A percentile compares a stretch with the other conserved stretches of the same genome.
phyloP scores from a whole-genome alignment of 768 basidiomycete genomes.

The Russula sp. region DNA sequence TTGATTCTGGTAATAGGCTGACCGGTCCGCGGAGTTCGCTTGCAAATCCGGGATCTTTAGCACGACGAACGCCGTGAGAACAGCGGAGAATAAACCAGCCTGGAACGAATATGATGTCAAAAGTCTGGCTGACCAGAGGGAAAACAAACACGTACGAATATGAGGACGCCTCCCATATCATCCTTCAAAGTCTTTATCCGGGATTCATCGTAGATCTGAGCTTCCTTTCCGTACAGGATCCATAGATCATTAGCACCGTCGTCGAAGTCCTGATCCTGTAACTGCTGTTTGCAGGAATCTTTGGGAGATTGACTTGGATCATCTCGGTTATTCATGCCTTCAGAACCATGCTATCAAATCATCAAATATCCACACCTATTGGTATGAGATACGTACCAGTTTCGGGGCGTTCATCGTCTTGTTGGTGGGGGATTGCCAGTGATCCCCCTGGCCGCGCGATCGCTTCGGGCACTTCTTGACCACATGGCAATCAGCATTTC shows the following conservation, averaged over 20 bases:
- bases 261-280: constrained; percentile 6
- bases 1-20: constrained; percentile 1
- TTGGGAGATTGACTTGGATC: not conserved
- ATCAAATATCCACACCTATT: not conserved
- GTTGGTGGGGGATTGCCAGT: too few species aligned
- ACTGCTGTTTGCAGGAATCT: not conserved
- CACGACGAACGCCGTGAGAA: constrained; percentile 6
- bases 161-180: not conserved
- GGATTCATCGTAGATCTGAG: not conserved
- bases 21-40: not conserved
- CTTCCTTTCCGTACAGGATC: not conserved
- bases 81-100: constrained; percentile 16
- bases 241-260: not conserved
- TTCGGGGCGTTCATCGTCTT: too few species aligned
- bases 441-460: too few species aligned
- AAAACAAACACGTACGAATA: not conserved
- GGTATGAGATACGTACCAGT: too few species aligned
- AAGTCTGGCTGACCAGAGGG: not conserved
- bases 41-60: not conserved
- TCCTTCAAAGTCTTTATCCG: not conserved
- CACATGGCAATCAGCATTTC: too few species aligned
- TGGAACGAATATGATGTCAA: not conserved
- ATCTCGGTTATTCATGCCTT: not conserved
- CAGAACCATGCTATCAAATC: not conserved
- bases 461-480: too few species aligned